These are phyloP conservation scores for Alternaria dauci DNA, from an alignment of 2,329 filamentous ascomycete species.

Conservation along the genomic window DNA sequence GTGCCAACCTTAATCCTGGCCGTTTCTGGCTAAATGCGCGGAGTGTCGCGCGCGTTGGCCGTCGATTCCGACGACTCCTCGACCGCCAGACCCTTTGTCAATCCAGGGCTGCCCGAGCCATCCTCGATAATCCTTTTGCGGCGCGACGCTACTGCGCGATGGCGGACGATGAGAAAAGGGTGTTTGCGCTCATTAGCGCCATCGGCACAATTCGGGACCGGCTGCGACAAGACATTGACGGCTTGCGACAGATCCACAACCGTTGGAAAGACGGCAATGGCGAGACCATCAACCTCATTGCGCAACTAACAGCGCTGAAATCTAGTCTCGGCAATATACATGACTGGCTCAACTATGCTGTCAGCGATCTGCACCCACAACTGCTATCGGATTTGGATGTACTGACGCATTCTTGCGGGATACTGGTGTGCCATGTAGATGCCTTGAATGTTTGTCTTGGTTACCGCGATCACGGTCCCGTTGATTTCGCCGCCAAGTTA, in stretches of 20 bases:
- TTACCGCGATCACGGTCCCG: slow-evolving; percentile 42
- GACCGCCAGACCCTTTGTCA: background rate
- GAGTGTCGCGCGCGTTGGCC: slow-evolving; percentile 8
- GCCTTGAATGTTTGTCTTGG: slow-evolving; percentile 34
- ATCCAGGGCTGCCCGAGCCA: slow-evolving; percentile 10
- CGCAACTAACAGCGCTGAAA: slow-evolving; percentile 46
- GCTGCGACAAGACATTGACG: slow-evolving; percentile 44
- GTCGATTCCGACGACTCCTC: slow-evolving; percentile 8
- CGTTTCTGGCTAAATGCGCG: slow-evolving; percentile 4
- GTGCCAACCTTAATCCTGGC: slow-evolving; percentile 22
- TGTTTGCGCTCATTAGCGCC: slow-evolving; percentile 38
- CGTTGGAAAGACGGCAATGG: slow-evolving; percentile 42
- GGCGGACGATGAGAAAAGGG: slow-evolving; percentile 40
- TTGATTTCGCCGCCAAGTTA: slow-evolving; percentile 45
- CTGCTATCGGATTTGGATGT: slow-evolving; percentile 46
- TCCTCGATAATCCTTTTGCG: slow-evolving; percentile 15
- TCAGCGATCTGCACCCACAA: slow-evolving; percentile 47
- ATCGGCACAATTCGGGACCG: slow-evolving; percentile 42
- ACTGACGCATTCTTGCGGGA: slow-evolving; percentile 42
- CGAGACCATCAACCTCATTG: slow-evolving; percentile 48
- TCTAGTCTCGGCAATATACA: slow-evolving; percentile 46
- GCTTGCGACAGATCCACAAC: slow-evolving; percentile 47
- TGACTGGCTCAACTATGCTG: slow-evolving; percentile 47
- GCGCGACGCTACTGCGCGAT: slow-evolving; percentile 31
- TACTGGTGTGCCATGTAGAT: slow-evolving; percentile 44